Evolutionary conservation across 169 alveolate species (phyloP), one percentile per base, ranked within the genome.

Genomic region (Theileria sp.): DNA sequence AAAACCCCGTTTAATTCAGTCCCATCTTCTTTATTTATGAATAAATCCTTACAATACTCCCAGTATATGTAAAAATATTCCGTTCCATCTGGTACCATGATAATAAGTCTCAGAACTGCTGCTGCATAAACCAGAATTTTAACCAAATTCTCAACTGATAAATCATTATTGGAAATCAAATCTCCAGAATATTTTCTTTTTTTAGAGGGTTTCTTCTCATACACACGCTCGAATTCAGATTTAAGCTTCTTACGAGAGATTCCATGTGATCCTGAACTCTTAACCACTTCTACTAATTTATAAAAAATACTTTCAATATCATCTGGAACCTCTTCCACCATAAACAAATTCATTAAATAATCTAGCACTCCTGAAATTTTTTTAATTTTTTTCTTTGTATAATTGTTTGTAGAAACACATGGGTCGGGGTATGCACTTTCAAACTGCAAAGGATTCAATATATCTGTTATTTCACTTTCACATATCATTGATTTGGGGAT

Each of bases 11-110:
- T 64, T 23, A 28, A 10, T 28, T 64, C 50, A 64, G 3, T 21
- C 25, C 25, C 25, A n/a, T 10, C 50, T 17, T 15, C 15, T 17
- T 64, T 21, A 25, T 64, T 25, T 0, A 70, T 65, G 21, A 32
- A 17, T 26, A 50, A 8, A 12, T 21, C 25, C 3, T 30, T 25
- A 68, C 79, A 23, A 21, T 61, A n/a, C 12, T 65, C 87, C 89
- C 89, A 83, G 77, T 83, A 83, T 17, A 32, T 15, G 73, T 64
- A 83, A 8, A 36, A 25, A 36, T 30, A 83, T 32, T 83, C 86
- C 30, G 61, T 70, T 9, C 74, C 74, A 10, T 54, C 15, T 0
- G 89, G 66, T 15, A 77, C 56, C 30, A 72, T 65, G 6, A 32
- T 51, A 19, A 77, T 38, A 21, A 77, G 62, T 9, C 89, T 74